Evolutionary conservation across 169 alveolate species (phyloP).

Genomic region (Cryptosporidium andersoni): DNA sequence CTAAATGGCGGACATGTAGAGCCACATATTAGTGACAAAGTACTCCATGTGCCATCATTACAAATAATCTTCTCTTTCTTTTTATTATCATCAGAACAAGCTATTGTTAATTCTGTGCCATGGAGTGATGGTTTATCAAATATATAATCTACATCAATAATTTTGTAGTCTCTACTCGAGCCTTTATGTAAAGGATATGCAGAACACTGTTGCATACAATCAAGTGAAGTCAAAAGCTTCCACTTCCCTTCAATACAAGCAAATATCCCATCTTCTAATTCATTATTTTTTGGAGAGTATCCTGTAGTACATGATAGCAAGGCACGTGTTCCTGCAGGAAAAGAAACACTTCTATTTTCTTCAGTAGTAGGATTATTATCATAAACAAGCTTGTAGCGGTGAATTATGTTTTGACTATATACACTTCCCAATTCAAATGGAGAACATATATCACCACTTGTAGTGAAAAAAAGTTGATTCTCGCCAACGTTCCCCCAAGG

Average conservation of each 20-base stretch:
- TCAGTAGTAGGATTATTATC: slow-evolving; percentile 22
- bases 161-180: slow-evolving; percentile 43
- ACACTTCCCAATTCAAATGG: slow-evolving; percentile 2
- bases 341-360: background rate
- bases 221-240: slow-evolving; percentile 4
- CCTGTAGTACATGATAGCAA: slow-evolving; percentile 27
- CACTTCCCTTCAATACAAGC: slow-evolving; percentile 49
- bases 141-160: background rate
- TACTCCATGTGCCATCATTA: slow-evolving; percentile 73
- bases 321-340: slow-evolving; percentile 63
- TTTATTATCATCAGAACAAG: slow-evolving; percentile 26
- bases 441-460: slow-evolving; percentile 37
- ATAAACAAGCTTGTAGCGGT: slow-evolving; percentile 17
- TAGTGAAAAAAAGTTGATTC: slow-evolving; percentile 64
- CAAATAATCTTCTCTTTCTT: slow-evolving; percentile 72
- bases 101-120: slow-evolving; percentile 8
- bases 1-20: slow-evolving; percentile 74
- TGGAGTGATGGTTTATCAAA: slow-evolving; percentile 2
- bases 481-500: slow-evolving; percentile 79
- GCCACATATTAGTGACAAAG: slow-evolving; percentile 73
- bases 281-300: slow-evolving; percentile 18
- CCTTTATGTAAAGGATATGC: slow-evolving; percentile 40
- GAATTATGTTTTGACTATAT: slow-evolving; percentile 6
- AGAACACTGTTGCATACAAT: slow-evolving; percentile 36
- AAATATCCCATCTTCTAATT: slow-evolving; percentile 11